Percentiles rank a stretch among this genome's conserved stretches.
These are phyloP conservation scores for Ophiostoma pallidulum DNA, from an alignment of 2,329 filamentous ascomycete genomes.

Conservation along the genomic window DNA sequence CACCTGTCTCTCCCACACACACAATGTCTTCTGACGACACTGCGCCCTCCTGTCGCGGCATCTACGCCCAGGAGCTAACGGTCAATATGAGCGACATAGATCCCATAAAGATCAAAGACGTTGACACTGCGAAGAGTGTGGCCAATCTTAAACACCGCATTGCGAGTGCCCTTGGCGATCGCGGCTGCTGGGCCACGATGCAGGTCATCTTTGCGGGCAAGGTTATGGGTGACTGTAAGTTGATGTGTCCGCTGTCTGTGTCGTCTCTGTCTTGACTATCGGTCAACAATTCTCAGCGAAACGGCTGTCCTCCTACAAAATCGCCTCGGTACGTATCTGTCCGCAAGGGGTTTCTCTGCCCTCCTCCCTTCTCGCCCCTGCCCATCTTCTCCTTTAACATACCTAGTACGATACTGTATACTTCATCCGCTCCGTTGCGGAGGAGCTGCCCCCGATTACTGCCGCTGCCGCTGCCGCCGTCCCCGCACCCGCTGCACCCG, in stretches of 20 bases:
- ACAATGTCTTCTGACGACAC: background rate
- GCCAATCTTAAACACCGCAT: background rate
- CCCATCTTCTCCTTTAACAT: background rate
- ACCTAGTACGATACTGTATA: constrained; percentile 5
- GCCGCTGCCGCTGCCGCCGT: background rate
- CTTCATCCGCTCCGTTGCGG: constrained; percentile 7
- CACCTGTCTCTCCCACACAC: too few species aligned
- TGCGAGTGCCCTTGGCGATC: background rate
- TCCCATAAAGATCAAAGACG: background rate
- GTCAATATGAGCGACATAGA: background rate
- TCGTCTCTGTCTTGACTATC: too few species aligned
- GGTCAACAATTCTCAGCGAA: too few species aligned
- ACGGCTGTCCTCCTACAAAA: background rate
- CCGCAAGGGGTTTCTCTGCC: too few species aligned
- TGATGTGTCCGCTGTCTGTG: too few species aligned
- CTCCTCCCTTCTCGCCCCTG: too few species aligned
- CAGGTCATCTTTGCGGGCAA: constrained; percentile 5
- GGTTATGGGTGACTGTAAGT: background rate
- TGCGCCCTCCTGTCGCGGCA: background rate
- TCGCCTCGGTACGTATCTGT: background rate
- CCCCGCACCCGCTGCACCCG: background rate
- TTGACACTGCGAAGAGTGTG: background rate
- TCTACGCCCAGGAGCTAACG: constrained; percentile 3
- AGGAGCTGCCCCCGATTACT: background rate
- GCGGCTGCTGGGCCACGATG: background rate